Percentiles rank a stretch among this genome's conserved stretches.
Evolutionary conservation across 23 red algal genomes (phyloP).

Genomic region (Gracilariopsis chorda): DNA sequence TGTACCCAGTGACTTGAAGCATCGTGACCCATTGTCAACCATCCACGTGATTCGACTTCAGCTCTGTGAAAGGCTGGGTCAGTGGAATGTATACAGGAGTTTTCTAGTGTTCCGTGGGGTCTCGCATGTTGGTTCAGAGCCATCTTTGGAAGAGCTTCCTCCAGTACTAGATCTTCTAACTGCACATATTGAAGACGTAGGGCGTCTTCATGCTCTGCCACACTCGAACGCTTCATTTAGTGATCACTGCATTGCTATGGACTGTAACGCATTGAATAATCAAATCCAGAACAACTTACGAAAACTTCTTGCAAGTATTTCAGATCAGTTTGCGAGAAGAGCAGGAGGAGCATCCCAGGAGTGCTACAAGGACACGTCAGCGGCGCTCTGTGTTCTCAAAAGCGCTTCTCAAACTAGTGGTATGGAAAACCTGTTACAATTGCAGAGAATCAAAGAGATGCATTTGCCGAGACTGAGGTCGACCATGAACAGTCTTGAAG

Average conservation of each 20-base stretch:
- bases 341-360: not conserved
- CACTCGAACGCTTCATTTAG: too few species aligned
- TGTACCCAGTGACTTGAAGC: too few species aligned
- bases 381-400: not conserved
- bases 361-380: conserved; percentile 21
- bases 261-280: not conserved
- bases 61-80: not conserved
- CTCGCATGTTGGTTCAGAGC: not conserved
- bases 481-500: not conserved
- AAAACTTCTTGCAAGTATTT: not conserved
- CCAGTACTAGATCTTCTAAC: conserved; percentile 9
- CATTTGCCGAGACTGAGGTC: not conserved
- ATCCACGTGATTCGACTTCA: not conserved
- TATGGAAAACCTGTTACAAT: conserved; percentile 1
- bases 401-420: not conserved
- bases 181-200: not conserved
- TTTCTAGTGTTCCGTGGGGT: not conserved
- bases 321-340: not conserved
- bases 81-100: not conserved
- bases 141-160: not conserved
- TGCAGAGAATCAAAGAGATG: conserved; percentile 51
- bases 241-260: not conserved
- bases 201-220: not conserved
- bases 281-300: not conserved
- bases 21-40: not conserved